These are phyloP conservation scores for Bisporella sp. DNA, from an alignment of 2,329 filamentous ascomycete genomes.

Conservation along the genomic window DNA sequence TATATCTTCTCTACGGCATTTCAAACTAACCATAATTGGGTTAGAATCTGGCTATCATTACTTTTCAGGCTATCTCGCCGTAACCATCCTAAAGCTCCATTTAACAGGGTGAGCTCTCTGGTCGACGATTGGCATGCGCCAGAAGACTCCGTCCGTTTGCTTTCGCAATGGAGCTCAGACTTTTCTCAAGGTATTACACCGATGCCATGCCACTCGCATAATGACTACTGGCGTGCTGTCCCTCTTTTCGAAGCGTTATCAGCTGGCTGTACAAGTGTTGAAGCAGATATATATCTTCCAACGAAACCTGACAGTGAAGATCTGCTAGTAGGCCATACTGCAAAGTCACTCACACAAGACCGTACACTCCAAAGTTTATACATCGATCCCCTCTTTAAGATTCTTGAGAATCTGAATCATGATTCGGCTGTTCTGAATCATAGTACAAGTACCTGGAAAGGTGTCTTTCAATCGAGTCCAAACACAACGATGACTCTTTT, in stretches of 20 bases:
- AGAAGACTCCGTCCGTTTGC: too few relatives aligned
- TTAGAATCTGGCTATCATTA: too few relatives aligned
- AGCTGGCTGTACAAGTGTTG: not conserved
- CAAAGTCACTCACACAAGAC: slow-evolving; percentile 40
- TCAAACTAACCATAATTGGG: too few relatives aligned
- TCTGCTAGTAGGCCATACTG: slow-evolving; percentile 50
- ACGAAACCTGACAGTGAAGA: not conserved
- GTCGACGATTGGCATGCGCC: too few relatives aligned
- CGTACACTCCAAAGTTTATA: slow-evolving; percentile 52
- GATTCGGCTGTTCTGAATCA: not conserved
- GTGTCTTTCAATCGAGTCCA: slow-evolving; percentile 16
- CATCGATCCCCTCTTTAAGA: slow-evolving; percentile 49
- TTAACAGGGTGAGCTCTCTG: too few relatives aligned
- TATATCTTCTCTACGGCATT: too few relatives aligned
- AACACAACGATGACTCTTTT: slow-evolving; percentile 31
- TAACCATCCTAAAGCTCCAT: too few relatives aligned
- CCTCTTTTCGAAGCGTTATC: not conserved
- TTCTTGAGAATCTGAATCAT: slow-evolving; percentile 42
- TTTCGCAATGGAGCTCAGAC: not conserved
- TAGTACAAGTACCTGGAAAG: slow-evolving; percentile 5
- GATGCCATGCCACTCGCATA: not conserved
- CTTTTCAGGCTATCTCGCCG: too few relatives aligned
- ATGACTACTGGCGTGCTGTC: not conserved
- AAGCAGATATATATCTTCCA: not conserved
- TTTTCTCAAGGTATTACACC: not conserved